Evolutionary conservation across 495 filamentous ascomycete species (phyloP), one percentile per base, ranked within the genome.

Genomic region (Aspergillus indologenus): DNA sequence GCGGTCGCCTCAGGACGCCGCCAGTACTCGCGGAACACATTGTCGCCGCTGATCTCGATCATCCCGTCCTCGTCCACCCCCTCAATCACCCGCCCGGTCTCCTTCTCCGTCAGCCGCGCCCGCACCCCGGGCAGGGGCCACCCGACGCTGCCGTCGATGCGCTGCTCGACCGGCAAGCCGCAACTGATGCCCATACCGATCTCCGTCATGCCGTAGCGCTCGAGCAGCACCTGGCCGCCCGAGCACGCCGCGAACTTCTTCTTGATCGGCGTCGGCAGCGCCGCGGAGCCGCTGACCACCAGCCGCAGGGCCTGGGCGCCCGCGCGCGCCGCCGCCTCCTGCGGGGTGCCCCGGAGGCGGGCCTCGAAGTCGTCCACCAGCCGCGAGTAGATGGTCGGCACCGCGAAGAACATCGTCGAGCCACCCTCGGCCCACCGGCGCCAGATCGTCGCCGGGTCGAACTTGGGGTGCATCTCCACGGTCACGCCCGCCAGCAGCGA

Each of bases 191-290:
- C 75, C 75, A 79, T 79, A 5, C 75, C 75, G 23, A 78, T 76
- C 61, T 79, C 76, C 1, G 76, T 79, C 76, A 79, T 79, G 5
- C 76, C 76, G 42, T 76, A 79, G 0, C 76, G 70, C 61, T 79
- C 76, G 2, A 79, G 70, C 31, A 79, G 56, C 18, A 64, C 66
- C 58, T 79, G 75, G 24, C 74, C 34, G 6, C 34, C 70, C 0
- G 75, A 75, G 45, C 75, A 73, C 24, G 73, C 68, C 9, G 71
- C 72, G 23, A 76, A 79, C 56, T 72, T 73, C n/a, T 63, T 51
- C 56, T 77, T 77, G 53, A 76, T 75, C 0, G 74, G 74, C 0
- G 75, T 77, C 0, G 74, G 75, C 3, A 78, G 67, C 0, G 75
- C 74, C n/a, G 75, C 75, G 1, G 75, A 79, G 14, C 76, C 76